Base-by-base conservation (phyloP, 2,329 filamentous ascomycete genomes). In the Alternaria longipes region DNA sequence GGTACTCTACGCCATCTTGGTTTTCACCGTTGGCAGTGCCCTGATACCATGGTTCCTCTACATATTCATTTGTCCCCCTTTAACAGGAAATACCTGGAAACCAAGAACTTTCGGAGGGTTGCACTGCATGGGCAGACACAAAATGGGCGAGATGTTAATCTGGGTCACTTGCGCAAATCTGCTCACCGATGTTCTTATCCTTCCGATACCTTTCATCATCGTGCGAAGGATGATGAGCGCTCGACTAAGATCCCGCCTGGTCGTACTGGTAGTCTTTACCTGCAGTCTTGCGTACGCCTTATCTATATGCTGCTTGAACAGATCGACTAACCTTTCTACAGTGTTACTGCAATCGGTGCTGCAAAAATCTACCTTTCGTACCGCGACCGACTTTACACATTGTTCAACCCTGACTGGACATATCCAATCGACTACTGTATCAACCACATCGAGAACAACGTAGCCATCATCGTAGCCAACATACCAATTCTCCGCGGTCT, bases 81-180 rank as follows among this genome's bases (percentile, higher is more conserved):
- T 70, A 32, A 79, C 78, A 0, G 78, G 78, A 8, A 79, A 80
- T 52, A 80, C 78, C 8, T 80, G 75, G 74, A 74, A 76, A 54
- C 72, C 74, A 1, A 67, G 71, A 18, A 79, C 78, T 3, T 80
- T 80, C 60, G 78, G 78, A 16, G 68, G 71, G n/a, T 62, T 80
- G 41, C 73, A 74, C 41, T 80, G 78, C 64, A 73, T 79, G 68
- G 76, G 73, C 16, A 71, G 78, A 20, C 71, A 77, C 49, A 69
- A 68, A 18, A 76, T 74, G 71, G 78, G 78, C 42, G 72, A 78
- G 40, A 74, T 80, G 71, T 61, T 76, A 56, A 77, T 79, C 44
- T 79, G 78, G 73, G 71, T 78, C 34, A 80, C 78, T n/a, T 79
- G 78, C 64, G 77, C 78, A 51, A 80, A 80, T 52, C 72, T 80